These are phyloP conservation scores for Dryadomyces sulphureus DNA, from an alignment of 2,329 filamentous ascomycete species.

Conservation along the genomic window DNA sequence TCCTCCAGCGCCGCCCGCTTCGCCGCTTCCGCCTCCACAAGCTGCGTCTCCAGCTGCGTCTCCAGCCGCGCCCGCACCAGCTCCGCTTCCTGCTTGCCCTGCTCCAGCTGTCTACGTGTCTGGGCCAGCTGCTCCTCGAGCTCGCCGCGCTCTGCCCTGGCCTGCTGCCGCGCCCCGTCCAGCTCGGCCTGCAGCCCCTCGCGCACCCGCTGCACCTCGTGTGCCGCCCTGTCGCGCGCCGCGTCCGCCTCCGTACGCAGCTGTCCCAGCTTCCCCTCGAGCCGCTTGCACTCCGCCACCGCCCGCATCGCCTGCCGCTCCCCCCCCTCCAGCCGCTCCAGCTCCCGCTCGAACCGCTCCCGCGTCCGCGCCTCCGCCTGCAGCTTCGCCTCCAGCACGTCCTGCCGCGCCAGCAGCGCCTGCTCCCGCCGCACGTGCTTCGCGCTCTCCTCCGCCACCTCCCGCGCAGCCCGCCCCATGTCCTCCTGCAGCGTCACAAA, in stretches of 20 bases:
- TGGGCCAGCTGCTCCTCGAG: slow-evolving; percentile 66
- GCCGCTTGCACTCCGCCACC: slow-evolving; percentile 44
- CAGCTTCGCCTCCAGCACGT: slow-evolving; percentile 63
- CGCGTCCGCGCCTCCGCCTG: slow-evolving; percentile 59
- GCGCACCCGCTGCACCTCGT: slow-evolving; percentile 69
- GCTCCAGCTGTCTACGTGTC: slow-evolving; percentile 61
- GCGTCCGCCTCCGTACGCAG: slow-evolving; percentile 57
- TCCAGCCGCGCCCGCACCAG: slow-evolving; percentile 69
- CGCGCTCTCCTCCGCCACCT: slow-evolving; percentile 72
- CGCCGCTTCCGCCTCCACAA: slow-evolving; percentile 64
- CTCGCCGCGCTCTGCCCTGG: slow-evolving; percentile 68
- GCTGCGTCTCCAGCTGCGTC: slow-evolving; percentile 69
- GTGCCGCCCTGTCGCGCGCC: slow-evolving; percentile 61
- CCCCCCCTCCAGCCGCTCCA: slow-evolving; percentile 48
- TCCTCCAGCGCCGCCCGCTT: slow-evolving; percentile 22
- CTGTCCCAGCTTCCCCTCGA: slow-evolving; percentile 40
- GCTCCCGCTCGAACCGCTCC: slow-evolving; percentile 51
- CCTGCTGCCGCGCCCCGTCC: slow-evolving; percentile 70
- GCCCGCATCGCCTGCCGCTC: slow-evolving; percentile 52
- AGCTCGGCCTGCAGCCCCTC: slow-evolving; percentile 68
- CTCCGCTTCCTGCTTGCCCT: slow-evolving; percentile 63
- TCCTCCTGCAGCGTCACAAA: slow-evolving; percentile 78
- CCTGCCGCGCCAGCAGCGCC: slow-evolving; percentile 62
- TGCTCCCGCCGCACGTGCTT: slow-evolving; percentile 66
- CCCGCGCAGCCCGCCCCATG: slow-evolving; percentile 63